These are phyloP conservation scores for Venturia oleaginea DNA, from an alignment of 2,329 filamentous ascomycete species.

Conservation along the genomic window DNA sequence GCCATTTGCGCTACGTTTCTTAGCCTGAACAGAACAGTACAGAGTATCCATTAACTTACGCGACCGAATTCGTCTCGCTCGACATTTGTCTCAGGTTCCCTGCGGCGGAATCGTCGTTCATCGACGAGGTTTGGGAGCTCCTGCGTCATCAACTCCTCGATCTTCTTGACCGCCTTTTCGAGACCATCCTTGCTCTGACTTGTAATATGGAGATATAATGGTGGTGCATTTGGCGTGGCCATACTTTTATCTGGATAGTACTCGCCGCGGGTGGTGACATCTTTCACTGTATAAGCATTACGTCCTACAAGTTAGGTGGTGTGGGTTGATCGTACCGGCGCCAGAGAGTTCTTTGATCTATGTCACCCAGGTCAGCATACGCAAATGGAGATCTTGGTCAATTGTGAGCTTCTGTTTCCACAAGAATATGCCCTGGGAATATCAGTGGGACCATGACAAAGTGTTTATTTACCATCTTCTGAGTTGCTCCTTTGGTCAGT, in stretches of 20 bases:
- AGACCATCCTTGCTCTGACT: slow-evolving; percentile 88
- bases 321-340: slow-evolving; percentile 84
- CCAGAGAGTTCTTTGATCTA: slow-evolving; percentile 99
- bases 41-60: slow-evolving; percentile 39
- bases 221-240: slow-evolving; percentile 85
- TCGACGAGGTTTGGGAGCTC: slow-evolving; percentile 93
- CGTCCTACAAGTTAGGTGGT: slow-evolving; percentile 32
- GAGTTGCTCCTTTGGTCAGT: slow-evolving; percentile 91
- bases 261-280: slow-evolving; percentile 95
- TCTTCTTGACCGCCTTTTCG: slow-evolving; percentile 76
- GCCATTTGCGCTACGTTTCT: slow-evolving; percentile 80
- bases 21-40: slow-evolving; percentile 16
- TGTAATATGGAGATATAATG: slow-evolving; percentile 89
- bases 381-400: slow-evolving; percentile 55
- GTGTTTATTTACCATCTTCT: slow-evolving; percentile 94
- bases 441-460: slow-evolving; percentile 61
- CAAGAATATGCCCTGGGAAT: slow-evolving; percentile 21
- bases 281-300: slow-evolving; percentile 48
- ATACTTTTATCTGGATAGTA: slow-evolving; percentile 98
- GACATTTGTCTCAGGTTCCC: slow-evolving; percentile 62
- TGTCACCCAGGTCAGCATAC: slow-evolving; percentile 92
- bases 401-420: slow-evolving; percentile 37
- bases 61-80: slow-evolving; percentile 88
- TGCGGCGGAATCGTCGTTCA: slow-evolving; percentile 79
- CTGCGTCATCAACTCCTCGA: slow-evolving; percentile 92